Base-by-base conservation (phyloP, 768 basidiomycete genomes). In the Lactarius pseudohatsudake region DNA sequence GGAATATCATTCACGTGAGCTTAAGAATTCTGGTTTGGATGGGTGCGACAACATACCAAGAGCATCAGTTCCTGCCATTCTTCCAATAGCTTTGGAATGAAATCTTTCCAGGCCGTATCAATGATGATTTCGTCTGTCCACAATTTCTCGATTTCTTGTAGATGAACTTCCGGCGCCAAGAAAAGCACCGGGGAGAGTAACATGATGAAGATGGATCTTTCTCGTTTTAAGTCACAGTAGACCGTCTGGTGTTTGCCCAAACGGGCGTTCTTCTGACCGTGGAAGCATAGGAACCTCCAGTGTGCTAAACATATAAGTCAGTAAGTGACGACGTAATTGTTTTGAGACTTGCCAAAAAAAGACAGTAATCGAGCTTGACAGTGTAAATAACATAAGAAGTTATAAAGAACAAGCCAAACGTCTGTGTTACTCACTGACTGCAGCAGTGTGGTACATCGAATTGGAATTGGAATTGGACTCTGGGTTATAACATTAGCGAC, bases 11-110 rank as follows among this genome's bases (percentile, higher is more conserved):
- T 15, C 26, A 26, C 11, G 10, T 30, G 22, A 55, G 32, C 32
- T 7, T 20, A 8, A 32, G 15, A 18, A 30, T 15, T 55, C 20
- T 9, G 18, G 8, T n/a, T 55, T 26, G 28, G 54, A 28, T 18
- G 30, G 30, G 26, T 0, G 26, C 22, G 18, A 55, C 30, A 2
- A 59, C 20, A 34, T 38, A 60, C 59, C 28, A 4, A 41, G 34
- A 60, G 59, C 16, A 60, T 26, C 11, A 60, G 26, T 38, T 60
- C 10, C 43, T 20, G 4, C 59, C 59, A 60, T 26, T 60, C 40
- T 9, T 32, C 7, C 13, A 40, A 26, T 2, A 60, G 15, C 22
- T 26, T 7, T 1, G 20, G 6, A 16, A 60, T 43, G 11, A 26
- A 30, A 3, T 4, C 5, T 38, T 15, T 60, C 59, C 59, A 43